Evolutionary conservation across 495 filamentous ascomycete species (phyloP).

Genomic region (Penicillium malachiteum): DNA sequence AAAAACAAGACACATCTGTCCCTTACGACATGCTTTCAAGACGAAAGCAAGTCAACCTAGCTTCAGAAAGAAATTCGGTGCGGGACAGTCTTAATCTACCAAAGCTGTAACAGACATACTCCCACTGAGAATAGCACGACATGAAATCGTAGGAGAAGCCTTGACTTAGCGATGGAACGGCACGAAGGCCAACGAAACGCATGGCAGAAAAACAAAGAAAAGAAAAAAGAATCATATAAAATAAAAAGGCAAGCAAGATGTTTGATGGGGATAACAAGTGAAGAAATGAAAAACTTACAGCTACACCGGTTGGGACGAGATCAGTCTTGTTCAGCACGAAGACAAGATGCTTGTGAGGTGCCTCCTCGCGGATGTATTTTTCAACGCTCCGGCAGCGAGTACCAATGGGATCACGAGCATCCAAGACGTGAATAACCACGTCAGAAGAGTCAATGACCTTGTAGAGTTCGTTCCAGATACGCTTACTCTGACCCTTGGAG

Average conservation of each 20-base stretch:
- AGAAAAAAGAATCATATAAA: background rate
- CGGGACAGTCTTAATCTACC: conserved; percentile 84
- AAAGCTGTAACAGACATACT: conserved; percentile 95
- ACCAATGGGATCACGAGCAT: conserved; percentile 87
- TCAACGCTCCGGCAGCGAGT: conserved; percentile 88
- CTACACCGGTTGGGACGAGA: conserved; percentile 86
- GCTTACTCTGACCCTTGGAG: conserved; percentile 86
- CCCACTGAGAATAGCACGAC: conserved; percentile 59
- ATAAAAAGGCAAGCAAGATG: conserved; percentile 13
- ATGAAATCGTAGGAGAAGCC: conserved; percentile 62
- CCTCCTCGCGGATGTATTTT: conserved; percentile 90
- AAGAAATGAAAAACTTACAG: conserved; percentile 65
- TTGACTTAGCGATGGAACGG: conserved; percentile 90
- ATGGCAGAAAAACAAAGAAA: conserved; percentile 15
- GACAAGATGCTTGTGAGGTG: conserved; percentile 90
- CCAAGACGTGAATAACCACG: conserved; percentile 90
- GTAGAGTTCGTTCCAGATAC: conserved; percentile 99
- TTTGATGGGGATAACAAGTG: conserved; percentile 8
- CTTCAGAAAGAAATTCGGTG: conserved; percentile 60
- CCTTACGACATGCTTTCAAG: conserved; percentile 65
- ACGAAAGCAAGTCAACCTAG: conserved; percentile 75
- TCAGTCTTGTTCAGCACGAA: conserved; percentile 96
- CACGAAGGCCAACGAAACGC: conserved; percentile 13
- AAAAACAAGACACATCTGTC: conserved; percentile 69
- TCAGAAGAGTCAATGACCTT: conserved; percentile 98